Percentiles rank a stretch among this genome's conserved stretches.
phyloP scores from a whole-genome alignment of 208 protist species.

The Crithidia mellificae region DNA sequence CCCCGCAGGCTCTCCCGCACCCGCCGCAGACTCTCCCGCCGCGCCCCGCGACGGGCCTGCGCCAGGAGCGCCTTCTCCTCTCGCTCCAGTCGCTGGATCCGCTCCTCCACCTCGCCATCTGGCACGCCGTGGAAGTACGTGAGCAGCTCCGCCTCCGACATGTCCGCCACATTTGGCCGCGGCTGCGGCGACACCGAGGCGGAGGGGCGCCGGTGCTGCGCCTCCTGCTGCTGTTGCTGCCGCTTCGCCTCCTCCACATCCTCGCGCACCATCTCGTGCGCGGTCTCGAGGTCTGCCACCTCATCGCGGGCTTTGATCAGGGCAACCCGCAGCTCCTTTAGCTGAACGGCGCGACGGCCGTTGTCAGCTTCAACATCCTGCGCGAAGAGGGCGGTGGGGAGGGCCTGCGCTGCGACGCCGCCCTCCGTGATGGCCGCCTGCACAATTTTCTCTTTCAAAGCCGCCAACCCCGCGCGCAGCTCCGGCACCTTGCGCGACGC shows the following conservation, averaged over 20 bases:
- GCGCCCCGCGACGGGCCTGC: constrained; percentile 51
- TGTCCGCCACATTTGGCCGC: constrained; percentile 25
- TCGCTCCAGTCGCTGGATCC: constrained; percentile 57
- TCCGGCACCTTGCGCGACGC: constrained; percentile 53
- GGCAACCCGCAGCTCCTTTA: constrained; percentile 42
- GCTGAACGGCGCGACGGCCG: constrained; percentile 8
- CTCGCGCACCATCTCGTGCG: constrained; percentile 76
- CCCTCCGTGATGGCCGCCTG: constrained; percentile 1
- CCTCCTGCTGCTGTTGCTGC: constrained; percentile 28
- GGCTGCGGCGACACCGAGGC: constrained; percentile 53
- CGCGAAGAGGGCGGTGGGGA: constrained; percentile 4
- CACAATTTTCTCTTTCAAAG: too few relatives aligned
- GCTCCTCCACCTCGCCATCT: constrained; percentile 58
- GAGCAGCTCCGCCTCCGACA: constrained; percentile 27
- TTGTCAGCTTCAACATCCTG: constrained; percentile 9
- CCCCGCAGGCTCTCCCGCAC: constrained; percentile 61
- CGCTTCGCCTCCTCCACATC: constrained; percentile 50
- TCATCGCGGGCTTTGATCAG: constrained; percentile 47
- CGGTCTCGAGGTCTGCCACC: constrained; percentile 65
- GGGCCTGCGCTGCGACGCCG: not conserved
- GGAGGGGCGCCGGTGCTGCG: constrained; percentile 1
- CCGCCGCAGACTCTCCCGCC: constrained; percentile 62
- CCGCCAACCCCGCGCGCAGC: constrained; percentile 28
- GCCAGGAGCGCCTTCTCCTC: constrained; percentile 66
- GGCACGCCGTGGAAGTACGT: constrained; percentile 35